A percentile compares a stretch with the other conserved stretches of the same genome.
Conservation (phyloP, 768 basidiomycete genomes). For the Sarcomyxa edulis region DNA sequence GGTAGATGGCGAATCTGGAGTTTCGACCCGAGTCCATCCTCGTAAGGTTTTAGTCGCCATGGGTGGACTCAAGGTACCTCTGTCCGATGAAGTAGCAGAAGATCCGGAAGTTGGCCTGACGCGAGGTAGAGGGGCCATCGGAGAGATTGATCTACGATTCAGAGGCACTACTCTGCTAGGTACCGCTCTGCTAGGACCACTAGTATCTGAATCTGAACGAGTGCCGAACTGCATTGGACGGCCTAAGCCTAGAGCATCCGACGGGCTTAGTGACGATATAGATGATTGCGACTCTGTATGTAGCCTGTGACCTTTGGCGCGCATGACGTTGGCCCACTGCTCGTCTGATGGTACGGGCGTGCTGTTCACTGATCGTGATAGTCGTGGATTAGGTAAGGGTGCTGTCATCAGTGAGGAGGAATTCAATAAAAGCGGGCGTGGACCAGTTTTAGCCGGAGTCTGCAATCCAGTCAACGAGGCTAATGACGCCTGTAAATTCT, state of each 20-base stretch:
- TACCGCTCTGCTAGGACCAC: conserved; percentile 48
- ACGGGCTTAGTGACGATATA: conserved; percentile 55
- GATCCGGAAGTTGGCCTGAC: conserved; percentile 32
- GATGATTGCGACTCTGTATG: conserved; percentile 60
- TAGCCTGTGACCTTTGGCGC: conserved; percentile 29
- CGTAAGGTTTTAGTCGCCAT: conserved; percentile 14
- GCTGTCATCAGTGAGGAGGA: conserved; percentile 42
- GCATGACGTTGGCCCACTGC: conserved; percentile 48
- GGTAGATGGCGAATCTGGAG: conserved; percentile 25
- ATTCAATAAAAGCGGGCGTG: conserved; percentile 62
- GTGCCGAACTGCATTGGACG: conserved; percentile 23
- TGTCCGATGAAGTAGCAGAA: conserved; percentile 35
- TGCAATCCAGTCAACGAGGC: conserved; percentile 32
- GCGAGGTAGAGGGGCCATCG: conserved; percentile 53
- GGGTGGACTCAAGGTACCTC: conserved; percentile 26
- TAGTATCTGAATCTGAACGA: conserved; percentile 45
- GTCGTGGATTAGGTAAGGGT: conserved; percentile 6
- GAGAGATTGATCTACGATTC: conserved; percentile 65
- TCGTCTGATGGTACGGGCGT: conserved; percentile 25
- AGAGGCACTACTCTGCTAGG: conserved; percentile 56
- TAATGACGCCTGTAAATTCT: conserved; percentile 37
- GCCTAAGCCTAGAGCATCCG: conserved; percentile 37
- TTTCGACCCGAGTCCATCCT: too few species aligned
- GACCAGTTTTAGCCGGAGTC: conserved; percentile 45
- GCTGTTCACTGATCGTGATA: conserved; percentile 28